Evolutionary conservation across 2,329 filamentous ascomycete genomes (phyloP), one percentile per base, ranked within the genome.

Genomic region (Neonectria neomacrospora): DNA sequence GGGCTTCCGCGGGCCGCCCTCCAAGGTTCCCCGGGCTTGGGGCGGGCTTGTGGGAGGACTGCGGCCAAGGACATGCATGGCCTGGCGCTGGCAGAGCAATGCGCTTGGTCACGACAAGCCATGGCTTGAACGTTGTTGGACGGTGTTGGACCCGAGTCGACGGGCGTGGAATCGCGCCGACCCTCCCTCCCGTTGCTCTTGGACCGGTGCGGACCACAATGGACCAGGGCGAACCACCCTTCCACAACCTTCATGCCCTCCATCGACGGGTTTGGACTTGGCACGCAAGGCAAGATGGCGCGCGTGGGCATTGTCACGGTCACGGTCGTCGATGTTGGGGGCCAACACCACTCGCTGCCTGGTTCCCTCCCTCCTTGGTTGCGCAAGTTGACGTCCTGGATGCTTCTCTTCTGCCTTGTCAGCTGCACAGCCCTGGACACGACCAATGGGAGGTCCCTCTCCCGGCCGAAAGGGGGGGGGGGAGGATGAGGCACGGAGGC

Each of bases 1-100:
- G 41, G 45, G 60, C 61, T 61, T 57, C 56, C 53, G 56, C 57
- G 41, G 45, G 60, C 61, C 62, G 65, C 63, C 57, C 63, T 6
- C 67, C 63, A 60, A 55, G 41, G 60, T 66, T 65, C 63, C 59
- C 54, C 42, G 18, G 58, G 48, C 64, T 61, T 51, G 62, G 62
- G 48, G 59, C 59, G 55, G 42, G 67, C 44, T 42, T 41, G 37
- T 61, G 56, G 60, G 56, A 67, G 61, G 67, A 64, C 61, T 54
- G 69, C 61, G 66, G 66, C 61, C 69, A 71, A 68, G 69, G 69
- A 67, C 65, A 57, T 41, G 69, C 65, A 57, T 41, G 37, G 54
- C 47, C 47, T 54, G 56, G 51, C 52, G 34, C 58, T 55, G 58
- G 48, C 41, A 50, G 54, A 45, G 54, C 48, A 54, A 63, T 58